Conservation (phyloP, 495 filamentous ascomycete genomes). For the Talaromyces wortmannii region DNA sequence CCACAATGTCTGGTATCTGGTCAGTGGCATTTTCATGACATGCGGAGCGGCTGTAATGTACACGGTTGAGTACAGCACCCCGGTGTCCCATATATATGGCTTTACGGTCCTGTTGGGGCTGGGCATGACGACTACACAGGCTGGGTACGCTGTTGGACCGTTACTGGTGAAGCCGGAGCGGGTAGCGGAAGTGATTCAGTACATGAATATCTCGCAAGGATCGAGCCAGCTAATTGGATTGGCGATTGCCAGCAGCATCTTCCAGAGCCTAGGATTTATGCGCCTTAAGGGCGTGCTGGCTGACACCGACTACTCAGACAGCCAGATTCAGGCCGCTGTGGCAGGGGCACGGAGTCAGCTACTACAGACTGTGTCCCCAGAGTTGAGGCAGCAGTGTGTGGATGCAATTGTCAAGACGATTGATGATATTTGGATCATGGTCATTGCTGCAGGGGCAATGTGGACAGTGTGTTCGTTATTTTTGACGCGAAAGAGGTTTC, state of each 20-base stretch:
- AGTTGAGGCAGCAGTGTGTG: background rate
- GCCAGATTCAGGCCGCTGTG: conserved; percentile 1
- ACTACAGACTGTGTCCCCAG: background rate
- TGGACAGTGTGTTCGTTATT: background rate
- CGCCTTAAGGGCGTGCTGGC: conserved; percentile 3
- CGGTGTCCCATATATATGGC: conserved; percentile 42
- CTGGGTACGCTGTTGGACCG: background rate
- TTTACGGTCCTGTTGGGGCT: conserved; percentile 21
- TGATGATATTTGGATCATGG: conserved; percentile 2
- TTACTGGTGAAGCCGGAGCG: background rate
- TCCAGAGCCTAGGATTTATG: background rate
- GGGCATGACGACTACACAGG: background rate
- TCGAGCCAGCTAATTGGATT: background rate
- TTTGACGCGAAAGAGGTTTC: background rate
- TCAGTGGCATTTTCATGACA: conserved; percentile 33
- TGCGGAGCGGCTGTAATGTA: conserved; percentile 41
- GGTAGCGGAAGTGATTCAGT: background rate
- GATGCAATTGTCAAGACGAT: conserved; percentile 4
- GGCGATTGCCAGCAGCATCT: conserved; percentile 1
- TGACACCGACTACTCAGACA: background rate
- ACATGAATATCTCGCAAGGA: conserved; percentile 1
- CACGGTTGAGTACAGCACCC: conserved; percentile 27
- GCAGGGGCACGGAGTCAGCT: conserved; percentile 3
- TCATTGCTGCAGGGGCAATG: conserved; percentile 5
- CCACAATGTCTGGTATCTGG: conserved; percentile 50